phyloP scores from a whole-genome alignment of 2,329 filamentous ascomycete genomes.

The Apiospora aurea region DNA sequence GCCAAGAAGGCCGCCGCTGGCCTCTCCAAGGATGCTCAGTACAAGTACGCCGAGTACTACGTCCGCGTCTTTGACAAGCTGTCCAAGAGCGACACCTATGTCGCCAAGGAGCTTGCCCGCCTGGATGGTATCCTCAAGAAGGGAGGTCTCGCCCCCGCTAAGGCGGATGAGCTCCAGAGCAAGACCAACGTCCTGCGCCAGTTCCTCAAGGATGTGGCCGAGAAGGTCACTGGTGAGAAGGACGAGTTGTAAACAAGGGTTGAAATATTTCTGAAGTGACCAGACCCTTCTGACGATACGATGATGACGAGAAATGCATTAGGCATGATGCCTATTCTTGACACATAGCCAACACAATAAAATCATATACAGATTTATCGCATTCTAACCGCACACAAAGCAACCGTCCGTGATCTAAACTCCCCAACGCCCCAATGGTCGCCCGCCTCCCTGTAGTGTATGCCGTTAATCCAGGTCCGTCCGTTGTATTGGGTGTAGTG shows the following conservation, averaged over 20 bases:
- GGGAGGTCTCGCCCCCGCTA: conserved; percentile 83
- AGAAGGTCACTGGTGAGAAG: conserved; percentile 63
- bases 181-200: conserved; percentile 88
- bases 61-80: conserved; percentile 90
- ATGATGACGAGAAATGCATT: conserved; percentile 19
- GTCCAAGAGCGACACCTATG: conserved; percentile 77
- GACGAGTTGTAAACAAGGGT: conserved; percentile 68
- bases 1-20: conserved; percentile 73
- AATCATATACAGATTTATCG: not conserved
- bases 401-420: not conserved
- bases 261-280: not conserved
- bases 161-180: conserved; percentile 85
- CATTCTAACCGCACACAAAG: not conserved
- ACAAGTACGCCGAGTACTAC: conserved; percentile 94
- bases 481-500: not conserved
- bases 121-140: conserved; percentile 83
- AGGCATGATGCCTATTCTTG: conserved; percentile 27
- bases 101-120: conserved; percentile 83
- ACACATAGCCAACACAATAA: conserved; percentile 15
- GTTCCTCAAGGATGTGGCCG: conserved; percentile 70
- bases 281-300: not conserved
- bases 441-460: not conserved
- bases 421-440: not conserved
- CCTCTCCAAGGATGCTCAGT: conserved; percentile 66
- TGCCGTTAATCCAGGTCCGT: not conserved